Evolutionary conservation across 2,329 filamentous ascomycete species (phyloP).

Genomic region (Coleophoma crateriformis): DNA sequence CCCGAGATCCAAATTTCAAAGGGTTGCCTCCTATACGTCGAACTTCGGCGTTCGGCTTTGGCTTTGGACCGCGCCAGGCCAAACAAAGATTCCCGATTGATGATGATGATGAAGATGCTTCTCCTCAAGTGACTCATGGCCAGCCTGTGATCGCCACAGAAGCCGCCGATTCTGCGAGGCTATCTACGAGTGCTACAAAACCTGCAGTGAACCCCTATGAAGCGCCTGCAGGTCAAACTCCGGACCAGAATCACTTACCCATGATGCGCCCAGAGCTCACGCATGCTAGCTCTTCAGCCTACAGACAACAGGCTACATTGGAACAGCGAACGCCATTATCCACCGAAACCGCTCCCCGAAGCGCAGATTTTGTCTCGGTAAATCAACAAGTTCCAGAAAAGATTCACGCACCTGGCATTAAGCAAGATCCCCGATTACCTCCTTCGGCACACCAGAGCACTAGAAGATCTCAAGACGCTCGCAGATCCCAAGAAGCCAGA

Average conservation of each 20-base stretch:
- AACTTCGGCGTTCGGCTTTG: slow-evolving; percentile 49
- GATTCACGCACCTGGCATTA: too few relatives aligned
- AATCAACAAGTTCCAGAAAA: too few relatives aligned
- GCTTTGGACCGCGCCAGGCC: slow-evolving; percentile 24
- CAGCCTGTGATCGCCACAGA: too few relatives aligned
- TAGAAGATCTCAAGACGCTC: too few relatives aligned
- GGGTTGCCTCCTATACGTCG: slow-evolving; percentile 54
- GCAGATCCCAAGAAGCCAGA: not conserved
- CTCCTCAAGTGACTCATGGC: not conserved
- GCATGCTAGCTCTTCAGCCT: not conserved
- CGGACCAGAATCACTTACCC: not conserved
- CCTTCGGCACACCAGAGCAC: too few relatives aligned
- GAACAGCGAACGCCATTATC: not conserved
- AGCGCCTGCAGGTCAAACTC: not conserved
- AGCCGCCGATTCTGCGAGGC: too few relatives aligned
- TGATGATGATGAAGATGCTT: slow-evolving; percentile 16
- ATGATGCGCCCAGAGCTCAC: not conserved
- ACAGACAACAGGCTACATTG: not conserved
- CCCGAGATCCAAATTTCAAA: slow-evolving; percentile 32
- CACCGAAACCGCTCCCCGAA: too few relatives aligned
- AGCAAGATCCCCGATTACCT: too few relatives aligned
- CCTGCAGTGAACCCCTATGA: not conserved
- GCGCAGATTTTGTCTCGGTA: too few relatives aligned
- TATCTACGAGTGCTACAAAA: not conserved
- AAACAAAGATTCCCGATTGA: slow-evolving; percentile 20